A percentile compares a stretch with the other conserved stretches of the same genome.
phyloP scores from a whole-genome alignment of 306 rosid genomes.

The Ceratonia siliqua region DNA sequence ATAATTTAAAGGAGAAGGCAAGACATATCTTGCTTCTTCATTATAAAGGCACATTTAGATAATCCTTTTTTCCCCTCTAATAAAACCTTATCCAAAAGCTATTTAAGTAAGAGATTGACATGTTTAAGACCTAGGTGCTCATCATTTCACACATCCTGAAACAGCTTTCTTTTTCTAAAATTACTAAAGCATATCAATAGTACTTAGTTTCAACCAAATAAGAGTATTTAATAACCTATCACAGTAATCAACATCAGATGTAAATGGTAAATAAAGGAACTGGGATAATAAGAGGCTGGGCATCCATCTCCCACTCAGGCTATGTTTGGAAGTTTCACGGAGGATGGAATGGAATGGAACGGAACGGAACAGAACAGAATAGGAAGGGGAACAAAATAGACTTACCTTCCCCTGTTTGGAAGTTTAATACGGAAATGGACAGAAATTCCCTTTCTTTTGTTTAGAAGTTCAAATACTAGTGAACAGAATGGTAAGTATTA shows the following conservation, averaged over 20 bases:
- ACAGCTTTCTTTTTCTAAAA: not conserved
- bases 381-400: no score
- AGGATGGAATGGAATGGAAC: no score
- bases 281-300: not conserved
- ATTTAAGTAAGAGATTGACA: not conserved
- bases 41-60: not conserved
- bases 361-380: no score
- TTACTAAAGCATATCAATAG: not conserved
- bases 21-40: not conserved
- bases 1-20: slow-evolving; percentile 8
- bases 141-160: not conserved
- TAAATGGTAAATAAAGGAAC: not conserved
- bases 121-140: not conserved
- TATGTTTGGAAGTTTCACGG: no score
- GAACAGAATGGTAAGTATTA: no score
- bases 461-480: no score
- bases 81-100: not conserved
- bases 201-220: not conserved
- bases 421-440: no score
- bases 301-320: not conserved
- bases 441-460: no score
- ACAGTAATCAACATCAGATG: not conserved
- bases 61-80: not conserved
- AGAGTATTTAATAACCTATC: not conserved
- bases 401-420: no score